Evolutionary conservation across 2,329 filamentous ascomycete genomes (phyloP), one percentile per base, ranked within the genome.

Genomic region (Colletotrichum melonis): DNA sequence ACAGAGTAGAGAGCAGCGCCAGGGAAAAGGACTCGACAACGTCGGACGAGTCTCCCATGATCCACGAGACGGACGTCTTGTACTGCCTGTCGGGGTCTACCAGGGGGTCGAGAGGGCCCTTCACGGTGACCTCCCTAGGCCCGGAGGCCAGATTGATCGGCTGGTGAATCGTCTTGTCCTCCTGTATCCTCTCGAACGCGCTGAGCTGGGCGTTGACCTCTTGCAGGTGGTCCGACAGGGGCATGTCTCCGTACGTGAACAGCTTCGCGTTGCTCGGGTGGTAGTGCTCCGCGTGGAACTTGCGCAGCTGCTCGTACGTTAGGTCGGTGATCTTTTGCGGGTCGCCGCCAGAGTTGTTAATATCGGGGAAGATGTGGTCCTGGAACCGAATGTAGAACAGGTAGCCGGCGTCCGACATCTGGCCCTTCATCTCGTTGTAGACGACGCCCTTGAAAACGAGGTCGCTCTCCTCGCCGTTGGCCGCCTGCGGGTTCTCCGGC

Each of bases 381-480:
- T 97, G 95, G 83, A 97, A 99, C 66, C 93, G 90, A 77, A 98
- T 97, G 82, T 98, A 98, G 86, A 94, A 99, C 1, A 98, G 87
- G 79, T 99, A 99, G 76, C 95, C 95, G 7, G 96, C 95, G 82
- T 99, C 97, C 2, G 97, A 98, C 92, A 98, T 97, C 80, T 98
- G 95, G 0, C 97, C 97, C 85, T 99, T 99, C 97, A 99, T 99
- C 85, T 99, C 97, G 79, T 99, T 99, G 85, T 98, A 98, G 1
- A 98, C 96, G 1, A 98, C 97, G 30, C 96, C 96, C 85, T 98
- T 98, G 88, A 98, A 98, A 0, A 98, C 94, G 54, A 97, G 85
- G 75, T 91, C 91, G 81, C 91, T 90, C 79, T 91, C 89, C 69
- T 91, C 88, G 74, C 75, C 85, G 78, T 78, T 83, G 76, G 69